These are phyloP conservation scores for Penicillium sclerotigenum DNA, from an alignment of 2,329 filamentous ascomycete genomes.

Conservation along the genomic window DNA sequence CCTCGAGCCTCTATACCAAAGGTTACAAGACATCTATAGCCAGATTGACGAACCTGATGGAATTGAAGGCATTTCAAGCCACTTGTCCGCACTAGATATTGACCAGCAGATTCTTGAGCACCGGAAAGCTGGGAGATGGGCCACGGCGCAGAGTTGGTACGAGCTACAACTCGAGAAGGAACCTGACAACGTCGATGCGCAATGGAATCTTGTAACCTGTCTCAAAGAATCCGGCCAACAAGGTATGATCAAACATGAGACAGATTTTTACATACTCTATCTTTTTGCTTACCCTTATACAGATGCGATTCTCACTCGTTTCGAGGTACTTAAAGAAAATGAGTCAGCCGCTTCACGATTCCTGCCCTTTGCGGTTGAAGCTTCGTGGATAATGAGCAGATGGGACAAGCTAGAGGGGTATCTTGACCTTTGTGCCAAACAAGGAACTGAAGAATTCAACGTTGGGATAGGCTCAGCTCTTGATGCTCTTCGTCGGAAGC, in stretches of 20 bases:
- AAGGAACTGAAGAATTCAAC: slow-evolving; percentile 67
- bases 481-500: slow-evolving; percentile 55
- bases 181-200: slow-evolving; percentile 71
- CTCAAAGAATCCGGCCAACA: slow-evolving; percentile 95
- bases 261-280: background rate
- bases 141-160: slow-evolving; percentile 95
- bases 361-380: slow-evolving; percentile 82
- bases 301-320: slow-evolving; percentile 84
- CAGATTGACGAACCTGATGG: slow-evolving; percentile 98
- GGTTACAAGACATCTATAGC: slow-evolving; percentile 88
- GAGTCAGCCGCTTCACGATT: slow-evolving; percentile 58
- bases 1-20: slow-evolving; percentile 64
- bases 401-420: slow-evolving; percentile 74
- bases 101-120: slow-evolving; percentile 93
- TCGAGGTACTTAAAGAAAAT: slow-evolving; percentile 66
- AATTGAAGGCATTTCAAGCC: slow-evolving; percentile 87
- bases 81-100: slow-evolving; percentile 80
- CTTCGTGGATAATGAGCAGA: slow-evolving; percentile 82
- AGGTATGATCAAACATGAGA: slow-evolving; percentile 50
- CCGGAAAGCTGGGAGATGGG: slow-evolving; percentile 88
- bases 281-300: background rate
- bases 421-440: slow-evolving; percentile 41
- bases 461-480: slow-evolving; percentile 70
- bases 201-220: slow-evolving; percentile 80
- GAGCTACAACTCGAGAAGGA: slow-evolving; percentile 81